Evolutionary conservation across 1,139 yeast genomes (phyloP), one percentile per base, ranked within the genome.

Genomic region (Taphrina betulina): DNA sequence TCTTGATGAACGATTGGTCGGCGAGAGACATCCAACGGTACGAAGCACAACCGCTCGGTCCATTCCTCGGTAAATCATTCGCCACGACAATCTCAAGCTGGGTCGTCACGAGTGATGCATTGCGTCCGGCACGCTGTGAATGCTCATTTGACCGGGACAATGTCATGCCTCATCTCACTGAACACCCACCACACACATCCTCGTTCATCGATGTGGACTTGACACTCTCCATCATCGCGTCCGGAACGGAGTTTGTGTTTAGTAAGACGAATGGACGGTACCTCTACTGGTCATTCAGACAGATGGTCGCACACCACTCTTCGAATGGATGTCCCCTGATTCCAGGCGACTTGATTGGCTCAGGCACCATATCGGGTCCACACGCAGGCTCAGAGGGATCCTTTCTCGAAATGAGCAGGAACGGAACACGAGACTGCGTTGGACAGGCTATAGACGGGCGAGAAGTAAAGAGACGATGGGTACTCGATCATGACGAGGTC

Each of bases 21-120:
- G 64, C 68, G 3, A 56, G 68, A 17, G 68, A 65, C 41, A 51
- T 65, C 28, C 68, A 65, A 44, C 64, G 65, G 1, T 65, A 67
- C 66, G 68, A 65, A 41, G 63, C 63, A 43, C 65, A 64, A 5
- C 68, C 68, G 5, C 61, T 65, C 10, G 68, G 68, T 3, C 68
- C 68, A 1, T 65, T 65, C 54, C 58, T 64, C 8, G 64, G 65
- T 12, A 65, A 65, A 58, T 64, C 62, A 48, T 65, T 65, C 48
- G 67, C 63, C 26, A 65, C 68, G 2, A 59, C 65, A 1, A 60
- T 65, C 14, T 61, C 66, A 1, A 63, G 67, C 4, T 65, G 68
- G 68, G 63, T 65, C 1, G 64, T 65, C 8, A 57, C 60, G 3
- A 61, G 61, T 22, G 67, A 65, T 52, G 68, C 68, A 2, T 57